Evolutionary conservation across 495 filamentous ascomycete genomes (phyloP).

Genomic region (Jackrogersella multiformis): DNA sequence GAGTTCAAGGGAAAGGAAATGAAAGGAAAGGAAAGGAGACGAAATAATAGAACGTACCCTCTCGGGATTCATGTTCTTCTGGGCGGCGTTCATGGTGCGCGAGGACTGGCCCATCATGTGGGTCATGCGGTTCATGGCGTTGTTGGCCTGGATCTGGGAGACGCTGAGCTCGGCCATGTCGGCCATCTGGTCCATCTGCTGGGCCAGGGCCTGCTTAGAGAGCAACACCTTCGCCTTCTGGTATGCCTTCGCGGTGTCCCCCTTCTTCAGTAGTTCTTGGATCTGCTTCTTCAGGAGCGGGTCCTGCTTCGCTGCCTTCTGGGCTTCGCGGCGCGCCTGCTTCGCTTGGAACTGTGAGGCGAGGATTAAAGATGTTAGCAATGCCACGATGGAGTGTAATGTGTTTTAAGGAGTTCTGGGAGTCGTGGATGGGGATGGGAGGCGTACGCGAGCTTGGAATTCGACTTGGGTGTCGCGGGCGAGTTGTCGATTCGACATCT

Average conservation of each 20-base stretch:
- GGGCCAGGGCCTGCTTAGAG: constrained; percentile 62
- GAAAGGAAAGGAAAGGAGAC: neutral
- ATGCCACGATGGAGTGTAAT: neutral
- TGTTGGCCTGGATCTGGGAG: constrained; percentile 64
- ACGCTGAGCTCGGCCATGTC: constrained; percentile 62
- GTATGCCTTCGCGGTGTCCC: constrained; percentile 83
- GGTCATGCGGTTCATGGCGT: constrained; percentile 65
- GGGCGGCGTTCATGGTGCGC: constrained; percentile 66
- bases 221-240: constrained; percentile 76
- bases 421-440: constrained; percentile 5
- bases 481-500: constrained; percentile 62
- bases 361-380: constrained; percentile 15
- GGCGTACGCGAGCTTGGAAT: constrained; percentile 60
- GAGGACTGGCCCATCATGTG: constrained; percentile 61
- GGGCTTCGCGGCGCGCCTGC: constrained; percentile 80
- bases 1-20: neutral
- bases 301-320: constrained; percentile 84
- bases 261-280: constrained; percentile 75
- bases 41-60: constrained; percentile 52
- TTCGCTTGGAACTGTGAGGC: constrained; percentile 78
- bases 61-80: constrained; percentile 81
- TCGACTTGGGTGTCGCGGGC: constrained; percentile 62
- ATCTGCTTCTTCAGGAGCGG: constrained; percentile 82
- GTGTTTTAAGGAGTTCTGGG: too few species aligned
- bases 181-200: constrained; percentile 64